Conservation (phyloP, 2,329 filamentous ascomycete species). For the Colletotrichum spaethianum region DNA sequence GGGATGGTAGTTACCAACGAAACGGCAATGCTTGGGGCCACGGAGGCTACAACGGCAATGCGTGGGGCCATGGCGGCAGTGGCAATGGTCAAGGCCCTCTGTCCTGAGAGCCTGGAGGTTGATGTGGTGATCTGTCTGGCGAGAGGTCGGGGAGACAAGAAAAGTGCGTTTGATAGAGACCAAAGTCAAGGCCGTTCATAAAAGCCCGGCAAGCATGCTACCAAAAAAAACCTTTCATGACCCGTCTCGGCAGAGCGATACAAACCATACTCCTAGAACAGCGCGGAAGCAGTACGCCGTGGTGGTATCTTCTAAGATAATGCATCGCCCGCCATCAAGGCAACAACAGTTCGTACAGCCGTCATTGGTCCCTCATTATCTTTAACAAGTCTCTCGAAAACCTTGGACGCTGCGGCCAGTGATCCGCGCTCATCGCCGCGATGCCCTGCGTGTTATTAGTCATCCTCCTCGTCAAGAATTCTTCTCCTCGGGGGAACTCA, state of each 20-base stretch:
- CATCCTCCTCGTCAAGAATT: background rate
- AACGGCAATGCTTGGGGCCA: background rate
- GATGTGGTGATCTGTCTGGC: background rate
- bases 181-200: background rate
- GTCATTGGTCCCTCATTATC: constrained; percentile 67
- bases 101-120: background rate
- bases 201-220: no score
- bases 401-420: constrained; percentile 69
- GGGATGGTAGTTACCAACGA: no score
- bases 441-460: constrained; percentile 65
- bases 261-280: constrained; percentile 4
- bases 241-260: background rate
- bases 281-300: background rate
- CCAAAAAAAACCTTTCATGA: background rate
- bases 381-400: constrained; percentile 73
- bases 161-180: background rate
- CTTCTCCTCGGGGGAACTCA: constrained; percentile 59
- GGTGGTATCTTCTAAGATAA: constrained; percentile 24
- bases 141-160: no score
- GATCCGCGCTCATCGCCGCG: constrained; percentile 69
- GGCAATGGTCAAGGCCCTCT: background rate
- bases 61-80: background rate
- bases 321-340: constrained; percentile 67
- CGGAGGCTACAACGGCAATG: background rate
- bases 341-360: constrained; percentile 72